Percentiles rank a stretch among this genome's conserved stretches.
Conservation (phyloP, 495 filamentous ascomycete genomes). For the Penicillium silybi region DNA sequence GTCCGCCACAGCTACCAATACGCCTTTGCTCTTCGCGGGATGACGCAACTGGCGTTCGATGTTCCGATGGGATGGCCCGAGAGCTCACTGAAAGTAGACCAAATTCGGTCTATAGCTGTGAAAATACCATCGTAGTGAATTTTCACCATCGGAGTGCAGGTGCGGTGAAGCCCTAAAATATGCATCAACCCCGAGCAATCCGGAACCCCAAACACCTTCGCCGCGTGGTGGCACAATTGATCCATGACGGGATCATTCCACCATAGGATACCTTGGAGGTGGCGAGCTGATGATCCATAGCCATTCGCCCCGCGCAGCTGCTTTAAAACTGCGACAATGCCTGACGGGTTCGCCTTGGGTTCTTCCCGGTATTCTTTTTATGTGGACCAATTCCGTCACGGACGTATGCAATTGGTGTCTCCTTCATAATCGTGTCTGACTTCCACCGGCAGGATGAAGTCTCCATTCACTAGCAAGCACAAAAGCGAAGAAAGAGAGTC, state of each 20-base stretch:
- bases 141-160: not conserved
- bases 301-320: not conserved
- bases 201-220: not conserved
- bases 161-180: not conserved
- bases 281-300: slow-evolving; percentile 12
- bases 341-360: not conserved
- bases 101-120: not conserved
- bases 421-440: not conserved
- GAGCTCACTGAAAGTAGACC: not conserved
- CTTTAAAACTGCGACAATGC: not conserved
- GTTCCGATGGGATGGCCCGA: no score
- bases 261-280: slow-evolving; percentile 2
- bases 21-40: not conserved
- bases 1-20: not conserved
- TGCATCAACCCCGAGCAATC: not conserved
- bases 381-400: not conserved
- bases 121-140: not conserved
- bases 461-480: slow-evolving; percentile 7
- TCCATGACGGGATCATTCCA: slow-evolving; percentile 11
- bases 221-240: not conserved
- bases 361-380: not conserved
- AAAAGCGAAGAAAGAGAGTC: not conserved
- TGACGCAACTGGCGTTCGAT: not conserved
- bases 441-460: slow-evolving; percentile 4
- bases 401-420: not conserved